A percentile compares a stretch with the other conserved stretches of the same genome.
Conservation (phyloP, 306 rosid species). For the Oxytropis ochrocephala region DNA sequence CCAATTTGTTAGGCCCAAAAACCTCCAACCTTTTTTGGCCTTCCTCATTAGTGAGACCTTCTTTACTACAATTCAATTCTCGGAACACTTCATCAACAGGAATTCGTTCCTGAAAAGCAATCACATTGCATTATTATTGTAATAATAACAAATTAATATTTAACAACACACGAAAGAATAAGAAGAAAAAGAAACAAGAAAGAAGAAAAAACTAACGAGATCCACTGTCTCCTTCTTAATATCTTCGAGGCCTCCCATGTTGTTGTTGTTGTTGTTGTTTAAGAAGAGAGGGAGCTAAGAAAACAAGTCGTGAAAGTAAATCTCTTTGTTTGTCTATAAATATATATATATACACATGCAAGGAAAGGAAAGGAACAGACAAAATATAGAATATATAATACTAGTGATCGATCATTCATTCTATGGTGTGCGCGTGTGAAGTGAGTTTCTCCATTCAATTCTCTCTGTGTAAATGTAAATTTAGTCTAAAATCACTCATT, state of each 20-base stretch:
- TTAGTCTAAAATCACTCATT: conserved; percentile 34
- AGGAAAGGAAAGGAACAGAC: neutral
- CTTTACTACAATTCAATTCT: conserved; percentile 63
- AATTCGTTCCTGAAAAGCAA: conserved; percentile 52
- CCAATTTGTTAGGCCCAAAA: conserved; percentile 84
- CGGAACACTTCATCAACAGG: conserved; percentile 80
- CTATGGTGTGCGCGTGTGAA: neutral
- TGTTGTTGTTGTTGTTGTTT: neutral
- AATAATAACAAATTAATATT: neutral
- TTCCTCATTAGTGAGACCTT: conserved; percentile 67
- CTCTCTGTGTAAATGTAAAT: neutral
- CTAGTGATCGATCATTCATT: neutral
- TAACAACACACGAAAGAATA: neutral
- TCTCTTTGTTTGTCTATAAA: neutral
- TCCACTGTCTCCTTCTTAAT: conserved; percentile 76
- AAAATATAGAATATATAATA: neutral
- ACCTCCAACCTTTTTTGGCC: conserved; percentile 57
- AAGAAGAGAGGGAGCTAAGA: neutral
- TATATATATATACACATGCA: neutral
- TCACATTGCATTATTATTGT: neutral
- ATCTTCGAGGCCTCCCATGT: conserved; percentile 48
- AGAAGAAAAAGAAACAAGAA: neutral
- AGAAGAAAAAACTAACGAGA: conserved; percentile 41
- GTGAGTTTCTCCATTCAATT: conserved; percentile 10
- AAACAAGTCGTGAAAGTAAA: neutral